Conservation (phyloP, 108 stramenopile species). For the Nitzschia sp. region DNA sequence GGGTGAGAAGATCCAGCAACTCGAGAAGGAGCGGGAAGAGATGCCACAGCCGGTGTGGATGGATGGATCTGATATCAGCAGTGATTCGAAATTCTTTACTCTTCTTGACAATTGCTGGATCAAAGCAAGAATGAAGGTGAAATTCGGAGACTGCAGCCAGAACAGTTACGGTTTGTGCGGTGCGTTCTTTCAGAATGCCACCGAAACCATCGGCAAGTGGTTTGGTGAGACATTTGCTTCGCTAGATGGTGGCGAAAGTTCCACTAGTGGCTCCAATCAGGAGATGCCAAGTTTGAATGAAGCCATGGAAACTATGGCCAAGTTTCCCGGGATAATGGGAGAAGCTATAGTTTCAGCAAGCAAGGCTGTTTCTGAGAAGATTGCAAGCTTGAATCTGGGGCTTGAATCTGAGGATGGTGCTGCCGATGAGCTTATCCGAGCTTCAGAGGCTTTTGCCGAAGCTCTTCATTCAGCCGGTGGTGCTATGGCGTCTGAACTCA, state of each 20-base stretch:
- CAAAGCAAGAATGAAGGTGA: slow-evolving; percentile 34
- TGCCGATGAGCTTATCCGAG: slow-evolving; percentile 4
- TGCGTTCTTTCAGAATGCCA: slow-evolving; percentile 5
- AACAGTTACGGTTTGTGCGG: slow-evolving; percentile 4
- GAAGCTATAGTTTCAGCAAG: slow-evolving; percentile 8
- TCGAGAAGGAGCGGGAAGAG: slow-evolving; percentile 8
- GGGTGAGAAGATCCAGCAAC: slow-evolving; percentile 13
- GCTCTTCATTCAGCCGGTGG: slow-evolving; percentile 3
- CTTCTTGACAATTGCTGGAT: slow-evolving; percentile 48
- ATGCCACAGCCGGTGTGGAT: not conserved
- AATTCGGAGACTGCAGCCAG: slow-evolving; percentile 26
- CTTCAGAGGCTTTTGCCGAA: slow-evolving; percentile 4
- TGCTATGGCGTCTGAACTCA: not conserved
- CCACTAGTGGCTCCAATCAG: not conserved
- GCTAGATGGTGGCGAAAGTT: not conserved
- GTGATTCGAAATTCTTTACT: slow-evolving; percentile 4
- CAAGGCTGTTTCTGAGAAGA: slow-evolving; percentile 4
- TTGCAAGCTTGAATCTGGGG: not conserved
- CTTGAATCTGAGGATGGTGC: not conserved
- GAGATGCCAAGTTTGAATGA: not conserved
- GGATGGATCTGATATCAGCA: not conserved
- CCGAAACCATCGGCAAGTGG: slow-evolving; percentile 1
- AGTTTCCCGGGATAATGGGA: slow-evolving; percentile 9
- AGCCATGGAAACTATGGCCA: not conserved
- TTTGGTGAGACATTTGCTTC: not conserved